These are phyloP conservation scores for Cicer judaicum DNA, from an alignment of 306 rosid genomes.

Conservation along the genomic window DNA sequence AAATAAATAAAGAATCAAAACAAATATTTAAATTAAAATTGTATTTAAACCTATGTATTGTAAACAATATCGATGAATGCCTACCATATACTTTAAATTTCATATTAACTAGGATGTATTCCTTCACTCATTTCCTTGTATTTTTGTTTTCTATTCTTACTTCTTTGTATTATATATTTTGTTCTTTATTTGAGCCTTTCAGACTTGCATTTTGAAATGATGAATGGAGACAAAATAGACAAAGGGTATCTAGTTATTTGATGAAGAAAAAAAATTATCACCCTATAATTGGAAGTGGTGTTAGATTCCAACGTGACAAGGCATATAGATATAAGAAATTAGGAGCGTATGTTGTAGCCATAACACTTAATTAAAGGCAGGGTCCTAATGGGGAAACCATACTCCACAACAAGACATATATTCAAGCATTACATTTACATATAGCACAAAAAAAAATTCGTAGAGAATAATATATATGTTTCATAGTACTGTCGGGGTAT, in stretches of 20 bases:
- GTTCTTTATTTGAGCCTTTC: slow-evolving; percentile 8
- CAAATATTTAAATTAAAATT: no score
- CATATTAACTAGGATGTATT: slow-evolving; percentile 4
- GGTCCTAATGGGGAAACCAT: slow-evolving; percentile 39
- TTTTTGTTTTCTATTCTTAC: not conserved
- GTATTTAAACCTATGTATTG: no score
- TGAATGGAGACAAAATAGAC: slow-evolving; percentile 46
- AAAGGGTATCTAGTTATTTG: slow-evolving; percentile 46
- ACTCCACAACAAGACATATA: not conserved
- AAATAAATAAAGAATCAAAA: no score
- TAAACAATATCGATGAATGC: not conserved
- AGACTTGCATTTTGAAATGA: slow-evolving; percentile 38
- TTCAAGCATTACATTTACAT: slow-evolving; percentile 27
- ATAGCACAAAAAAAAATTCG: slow-evolving; percentile 5
- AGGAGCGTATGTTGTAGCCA: slow-evolving; percentile 50
- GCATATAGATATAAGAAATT: slow-evolving; percentile 21
- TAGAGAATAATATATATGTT: slow-evolving; percentile 46
- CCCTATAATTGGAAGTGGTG: slow-evolving; percentile 22
- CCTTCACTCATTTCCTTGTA: slow-evolving; percentile 7
- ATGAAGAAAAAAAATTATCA: slow-evolving; percentile 39
- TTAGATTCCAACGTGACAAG: slow-evolving; percentile 40
- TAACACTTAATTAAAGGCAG: slow-evolving; percentile 18
- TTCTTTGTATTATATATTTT: slow-evolving; percentile 20
- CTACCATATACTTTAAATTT: slow-evolving; percentile 27
- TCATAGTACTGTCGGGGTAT: slow-evolving; percentile 46